Evolutionary conservation across 228 moss, liverwort and hornwort genomes (phyloP).

Genomic region (Sphagnum magellanicum): DNA sequence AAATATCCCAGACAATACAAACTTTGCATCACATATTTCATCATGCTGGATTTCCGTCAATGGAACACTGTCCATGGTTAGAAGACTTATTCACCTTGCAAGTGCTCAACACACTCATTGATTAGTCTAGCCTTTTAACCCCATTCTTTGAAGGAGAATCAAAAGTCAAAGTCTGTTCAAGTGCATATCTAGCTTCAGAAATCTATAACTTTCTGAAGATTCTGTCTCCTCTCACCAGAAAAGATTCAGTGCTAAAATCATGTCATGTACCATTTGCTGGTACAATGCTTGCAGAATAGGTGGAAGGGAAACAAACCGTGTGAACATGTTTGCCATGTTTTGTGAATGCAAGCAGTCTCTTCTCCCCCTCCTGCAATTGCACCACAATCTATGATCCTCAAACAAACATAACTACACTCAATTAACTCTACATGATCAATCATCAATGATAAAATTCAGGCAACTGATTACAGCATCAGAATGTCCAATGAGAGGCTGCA

Average conservation of each 20-base stretch:
- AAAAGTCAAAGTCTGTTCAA: neutral
- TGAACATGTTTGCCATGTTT: conserved; percentile 72
- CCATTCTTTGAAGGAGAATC: no score
- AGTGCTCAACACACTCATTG: no score
- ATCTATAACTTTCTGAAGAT: neutral
- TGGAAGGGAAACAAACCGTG: conserved; percentile 38
- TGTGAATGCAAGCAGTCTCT: conserved; percentile 77
- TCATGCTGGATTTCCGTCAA: no score
- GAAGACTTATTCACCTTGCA: no score
- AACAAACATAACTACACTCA: no score
- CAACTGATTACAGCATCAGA: neutral
- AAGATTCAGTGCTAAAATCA: neutral
- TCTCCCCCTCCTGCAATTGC: conserved; percentile 65
- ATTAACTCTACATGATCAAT: no score
- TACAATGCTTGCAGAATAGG: neutral
- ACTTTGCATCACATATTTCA: no score
- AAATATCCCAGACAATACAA: no score
- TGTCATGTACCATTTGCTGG: neutral
- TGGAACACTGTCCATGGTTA: no score
- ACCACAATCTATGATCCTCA: neutral
- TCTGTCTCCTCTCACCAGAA: neutral
- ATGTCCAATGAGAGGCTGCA: neutral
- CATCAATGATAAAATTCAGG: neutral
- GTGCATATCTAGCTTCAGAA: neutral
- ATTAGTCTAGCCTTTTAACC: no score